Percentiles rank a stretch among this genome's conserved stretches.
Evolutionary conservation across 148 eudicot species (phyloP).

Genomic region (Chenopodium album): DNA sequence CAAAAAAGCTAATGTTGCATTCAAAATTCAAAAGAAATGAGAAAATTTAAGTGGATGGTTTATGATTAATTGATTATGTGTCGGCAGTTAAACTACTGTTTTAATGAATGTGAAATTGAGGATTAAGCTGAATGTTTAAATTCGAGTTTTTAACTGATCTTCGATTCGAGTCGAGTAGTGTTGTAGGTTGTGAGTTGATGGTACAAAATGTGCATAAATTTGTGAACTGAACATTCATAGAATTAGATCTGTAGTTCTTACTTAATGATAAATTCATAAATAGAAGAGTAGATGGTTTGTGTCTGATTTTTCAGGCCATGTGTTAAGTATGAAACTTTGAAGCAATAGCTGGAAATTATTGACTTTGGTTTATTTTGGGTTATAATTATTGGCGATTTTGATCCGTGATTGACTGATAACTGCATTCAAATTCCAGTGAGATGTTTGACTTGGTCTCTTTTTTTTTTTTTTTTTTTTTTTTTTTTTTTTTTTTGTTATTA

Average conservation of each 20-base stretch:
- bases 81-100: neutral
- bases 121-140: neutral
- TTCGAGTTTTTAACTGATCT: neutral
- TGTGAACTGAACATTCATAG: too few species aligned
- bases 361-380: neutral
- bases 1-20: neutral
- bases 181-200: neutral
- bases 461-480: neutral
- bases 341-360: neutral
- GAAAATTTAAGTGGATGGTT: neutral
- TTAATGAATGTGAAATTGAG: neutral
- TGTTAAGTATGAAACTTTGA: neutral
- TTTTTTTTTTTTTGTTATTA: neutral
- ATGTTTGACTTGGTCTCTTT: neutral
- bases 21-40: neutral
- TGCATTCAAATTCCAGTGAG: neutral
- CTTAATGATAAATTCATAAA: neutral
- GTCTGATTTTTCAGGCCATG: neutral
- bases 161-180: neutral
- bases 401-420: neutral
- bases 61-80: neutral
- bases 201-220: neutral
- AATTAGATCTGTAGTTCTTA: neutral
- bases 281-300: neutral
- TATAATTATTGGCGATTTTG: neutral